phyloP scores from a whole-genome alignment of 106 monocot genomes.

The Gastrodia elata region DNA sequence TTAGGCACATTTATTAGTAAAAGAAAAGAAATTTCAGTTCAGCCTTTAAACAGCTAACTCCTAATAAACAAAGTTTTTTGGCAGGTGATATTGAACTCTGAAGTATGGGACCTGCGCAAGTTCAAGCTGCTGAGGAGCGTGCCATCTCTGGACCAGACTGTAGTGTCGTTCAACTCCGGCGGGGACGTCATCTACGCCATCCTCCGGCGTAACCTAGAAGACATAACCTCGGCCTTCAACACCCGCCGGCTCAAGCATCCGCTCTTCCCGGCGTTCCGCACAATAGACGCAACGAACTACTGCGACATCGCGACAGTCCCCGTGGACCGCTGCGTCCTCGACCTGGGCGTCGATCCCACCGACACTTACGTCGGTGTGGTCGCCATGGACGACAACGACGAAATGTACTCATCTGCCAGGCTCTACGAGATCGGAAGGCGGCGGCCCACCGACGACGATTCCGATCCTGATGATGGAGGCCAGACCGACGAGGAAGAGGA shows the following conservation, averaged over 20 bases:
- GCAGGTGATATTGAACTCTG: conserved; percentile 92
- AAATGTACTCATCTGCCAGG: conserved; percentile 78
- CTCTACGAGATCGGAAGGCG: conserved; percentile 79
- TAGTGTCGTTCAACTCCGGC: conserved; percentile 61
- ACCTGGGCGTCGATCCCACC: conserved; percentile 62
- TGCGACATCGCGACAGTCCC: conserved; percentile 85
- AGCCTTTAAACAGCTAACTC: no score
- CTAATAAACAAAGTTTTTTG: no score
- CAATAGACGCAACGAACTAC: conserved; percentile 79
- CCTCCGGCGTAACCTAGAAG: conserved; percentile 84
- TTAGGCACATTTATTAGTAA: no score
- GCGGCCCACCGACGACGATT: conserved; percentile 85
- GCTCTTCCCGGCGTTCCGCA: conserved; percentile 85
- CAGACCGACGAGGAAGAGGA: conserved; percentile 78
- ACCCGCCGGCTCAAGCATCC: conserved; percentile 70
- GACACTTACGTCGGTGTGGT: conserved; percentile 79
- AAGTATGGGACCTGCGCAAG: conserved; percentile 96
- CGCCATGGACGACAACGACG: conserved; percentile 89
- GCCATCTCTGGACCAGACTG: conserved; percentile 83
- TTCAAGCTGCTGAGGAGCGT: conserved; percentile 85
- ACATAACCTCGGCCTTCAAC: conserved; percentile 69
- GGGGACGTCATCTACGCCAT: conserved; percentile 94
- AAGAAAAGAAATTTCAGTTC: no score
- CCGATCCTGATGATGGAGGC: conserved; percentile 80
- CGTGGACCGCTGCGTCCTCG: conserved; percentile 87